Conservation (phyloP, 805 yeast species). For the Clavispora phyllophila region DNA sequence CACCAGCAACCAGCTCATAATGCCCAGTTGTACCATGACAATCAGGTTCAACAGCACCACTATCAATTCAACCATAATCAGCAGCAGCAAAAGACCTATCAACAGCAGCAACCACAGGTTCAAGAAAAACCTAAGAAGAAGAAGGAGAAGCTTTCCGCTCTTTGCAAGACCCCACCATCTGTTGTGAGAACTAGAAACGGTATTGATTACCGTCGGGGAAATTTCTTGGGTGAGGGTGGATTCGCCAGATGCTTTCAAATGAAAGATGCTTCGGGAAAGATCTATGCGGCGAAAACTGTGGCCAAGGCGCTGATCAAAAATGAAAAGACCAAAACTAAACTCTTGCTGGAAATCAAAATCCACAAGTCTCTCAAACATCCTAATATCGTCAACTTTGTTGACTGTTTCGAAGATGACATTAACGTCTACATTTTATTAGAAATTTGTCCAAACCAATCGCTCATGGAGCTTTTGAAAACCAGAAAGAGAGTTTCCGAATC, state of each 20-base stretch:
- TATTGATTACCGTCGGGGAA: constrained; percentile 84
- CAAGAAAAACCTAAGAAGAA: constrained; percentile 46
- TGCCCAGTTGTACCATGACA: constrained; percentile 15
- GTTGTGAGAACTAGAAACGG: constrained; percentile 83
- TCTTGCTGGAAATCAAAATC: constrained; percentile 89
- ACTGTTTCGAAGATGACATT: constrained; percentile 94
- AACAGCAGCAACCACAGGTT: constrained; percentile 17
- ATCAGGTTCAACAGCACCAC: constrained; percentile 7
- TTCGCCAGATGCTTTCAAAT: constrained; percentile 98
- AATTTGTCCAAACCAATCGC: constrained; percentile 89
- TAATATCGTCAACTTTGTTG: constrained; percentile 86
- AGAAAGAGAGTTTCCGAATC: constrained; percentile 86
- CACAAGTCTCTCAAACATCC: constrained; percentile 87
- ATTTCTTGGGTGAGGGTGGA: constrained; percentile 95
- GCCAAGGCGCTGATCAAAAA: constrained; percentile 92
- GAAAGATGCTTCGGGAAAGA: constrained; percentile 80
- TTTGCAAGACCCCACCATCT: constrained; percentile 96
- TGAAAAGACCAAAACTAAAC: constrained; percentile 81
- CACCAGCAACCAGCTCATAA: constrained; percentile 13
- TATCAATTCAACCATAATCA: constrained; percentile 11
- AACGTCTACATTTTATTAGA: constrained; percentile 92
- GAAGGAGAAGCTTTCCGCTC: constrained; percentile 82
- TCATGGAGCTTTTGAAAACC: constrained; percentile 85
- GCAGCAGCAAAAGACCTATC: constrained; percentile 11
- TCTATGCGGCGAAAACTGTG: constrained; percentile 94